phyloP scores from a whole-genome alignment of 352 stramenopile genomes.

The Phytophthora crassamura region DNA sequence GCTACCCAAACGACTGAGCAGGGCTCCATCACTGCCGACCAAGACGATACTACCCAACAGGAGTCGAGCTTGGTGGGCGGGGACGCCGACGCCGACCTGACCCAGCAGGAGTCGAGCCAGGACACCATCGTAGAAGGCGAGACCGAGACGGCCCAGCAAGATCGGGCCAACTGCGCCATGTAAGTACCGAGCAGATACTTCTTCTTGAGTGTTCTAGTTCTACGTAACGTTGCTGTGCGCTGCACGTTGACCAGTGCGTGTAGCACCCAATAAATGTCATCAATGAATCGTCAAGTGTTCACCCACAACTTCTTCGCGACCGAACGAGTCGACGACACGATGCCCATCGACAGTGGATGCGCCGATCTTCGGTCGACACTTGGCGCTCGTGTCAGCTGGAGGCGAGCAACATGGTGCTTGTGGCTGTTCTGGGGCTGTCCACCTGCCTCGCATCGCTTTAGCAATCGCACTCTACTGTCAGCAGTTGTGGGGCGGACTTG shows the following conservation, averaged over 20 bases:
- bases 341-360: not conserved
- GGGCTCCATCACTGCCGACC: not conserved
- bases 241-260: not conserved
- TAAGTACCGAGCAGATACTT: slow-evolving; percentile 13
- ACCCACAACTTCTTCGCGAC: not conserved
- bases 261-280: slow-evolving; percentile 12
- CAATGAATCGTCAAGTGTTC: slow-evolving; percentile 7
- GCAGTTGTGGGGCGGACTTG: slow-evolving; percentile 14
- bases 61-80: not conserved
- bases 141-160: not conserved
- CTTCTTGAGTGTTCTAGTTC: not conserved
- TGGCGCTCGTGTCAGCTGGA: slow-evolving; percentile 15
- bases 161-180: slow-evolving; percentile 26
- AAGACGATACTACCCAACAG: not conserved
- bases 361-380: slow-evolving; percentile 9
- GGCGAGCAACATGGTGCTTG: slow-evolving; percentile 15
- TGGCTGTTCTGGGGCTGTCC: slow-evolving; percentile 8
- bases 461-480: slow-evolving; percentile 9
- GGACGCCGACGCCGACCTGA: not conserved
- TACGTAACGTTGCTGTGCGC: too few relatives aligned
- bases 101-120: not conserved
- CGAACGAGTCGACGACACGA: slow-evolving; percentile 10
- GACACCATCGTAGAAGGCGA: not conserved
- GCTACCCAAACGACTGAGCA: slow-evolving; percentile 2
- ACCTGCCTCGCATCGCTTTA: slow-evolving; percentile 3